phyloP scores from a whole-genome alignment of 768 basidiomycete genomes.

The Tricholoma sp. region DNA sequence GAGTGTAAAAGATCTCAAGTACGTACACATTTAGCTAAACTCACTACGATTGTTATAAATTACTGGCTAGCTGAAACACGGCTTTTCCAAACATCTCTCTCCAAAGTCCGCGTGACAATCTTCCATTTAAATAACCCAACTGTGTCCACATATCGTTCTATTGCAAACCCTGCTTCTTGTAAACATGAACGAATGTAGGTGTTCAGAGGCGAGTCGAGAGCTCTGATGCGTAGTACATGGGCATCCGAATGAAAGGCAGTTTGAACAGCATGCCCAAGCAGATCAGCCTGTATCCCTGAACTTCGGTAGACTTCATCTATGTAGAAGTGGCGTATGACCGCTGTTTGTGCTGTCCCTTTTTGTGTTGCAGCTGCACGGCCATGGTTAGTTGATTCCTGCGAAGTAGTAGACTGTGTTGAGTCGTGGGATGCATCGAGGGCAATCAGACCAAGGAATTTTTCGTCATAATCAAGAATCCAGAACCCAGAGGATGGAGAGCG shows the following conservation, averaged over 20 bases:
- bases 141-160: slow-evolving; percentile 36
- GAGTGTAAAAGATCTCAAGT: slow-evolving; percentile 9
- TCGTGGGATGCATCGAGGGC: slow-evolving; percentile 60
- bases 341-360: slow-evolving; percentile 42
- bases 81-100: slow-evolving; percentile 42
- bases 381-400: slow-evolving; percentile 13
- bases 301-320: slow-evolving; percentile 60
- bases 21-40: slow-evolving; percentile 7
- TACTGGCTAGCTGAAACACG: background rate
- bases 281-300: slow-evolving; percentile 56
- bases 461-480: slow-evolving; percentile 61
- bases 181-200: slow-evolving; percentile 44
- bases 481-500: slow-evolving; percentile 60
- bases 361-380: slow-evolving; percentile 12
- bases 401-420: slow-evolving; percentile 18
- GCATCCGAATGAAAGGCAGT: slow-evolving; percentile 48
- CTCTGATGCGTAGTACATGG: slow-evolving; percentile 41
- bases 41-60: slow-evolving; percentile 1
- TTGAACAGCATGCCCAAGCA: slow-evolving; percentile 54
- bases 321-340: slow-evolving; percentile 70
- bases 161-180: slow-evolving; percentile 42
- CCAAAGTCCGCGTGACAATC: slow-evolving; percentile 36
- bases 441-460: slow-evolving; percentile 60
- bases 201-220: slow-evolving; percentile 44
- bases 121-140: slow-evolving; percentile 61